phyloP scores from a whole-genome alignment of 2,329 filamentous ascomycete species.

The Trichoderma sp. region DNA sequence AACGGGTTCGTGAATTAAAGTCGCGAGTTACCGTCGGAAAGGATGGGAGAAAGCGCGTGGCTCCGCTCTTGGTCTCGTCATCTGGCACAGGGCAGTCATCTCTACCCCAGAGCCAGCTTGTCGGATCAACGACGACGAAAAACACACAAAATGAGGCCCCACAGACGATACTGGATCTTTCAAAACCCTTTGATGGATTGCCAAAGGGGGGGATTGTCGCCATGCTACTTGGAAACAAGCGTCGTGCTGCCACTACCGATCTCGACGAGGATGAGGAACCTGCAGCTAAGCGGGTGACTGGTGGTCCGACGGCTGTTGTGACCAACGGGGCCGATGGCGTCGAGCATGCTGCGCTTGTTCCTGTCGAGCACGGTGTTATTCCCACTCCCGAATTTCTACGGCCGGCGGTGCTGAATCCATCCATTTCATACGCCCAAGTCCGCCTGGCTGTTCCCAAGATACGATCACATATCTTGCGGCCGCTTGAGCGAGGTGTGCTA shows the following conservation, averaged over 20 bases:
- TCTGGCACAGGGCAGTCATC: constrained; percentile 85
- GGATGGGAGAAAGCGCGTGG: constrained; percentile 94
- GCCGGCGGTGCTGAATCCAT: constrained; percentile 81
- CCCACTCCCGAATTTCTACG: constrained; percentile 80
- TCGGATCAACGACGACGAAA: constrained; percentile 69
- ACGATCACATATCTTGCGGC: constrained; percentile 76
- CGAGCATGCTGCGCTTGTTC: constrained; percentile 67
- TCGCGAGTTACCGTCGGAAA: constrained; percentile 92
- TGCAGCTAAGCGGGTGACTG: constrained; percentile 51
- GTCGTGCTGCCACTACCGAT: constrained; percentile 72
- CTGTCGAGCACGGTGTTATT: constrained; percentile 58
- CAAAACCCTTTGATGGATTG: constrained; percentile 88
- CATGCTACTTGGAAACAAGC: constrained; percentile 88
- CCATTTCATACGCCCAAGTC: constrained; percentile 76
- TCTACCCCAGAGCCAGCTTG: constrained; percentile 81
- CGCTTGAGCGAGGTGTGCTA: constrained; percentile 66
- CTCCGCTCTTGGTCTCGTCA: constrained; percentile 85
- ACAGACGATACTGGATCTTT: constrained; percentile 82
- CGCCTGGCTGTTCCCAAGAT: constrained; percentile 86
- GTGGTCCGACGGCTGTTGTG: constrained; percentile 72
- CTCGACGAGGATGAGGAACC: constrained; percentile 71
- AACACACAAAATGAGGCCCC: constrained; percentile 67
- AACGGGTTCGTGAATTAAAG: constrained; percentile 66
- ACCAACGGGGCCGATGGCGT: constrained; percentile 75
- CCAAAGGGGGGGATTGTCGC: constrained; percentile 84